Evolutionary conservation across 768 basidiomycete genomes (phyloP).

Genomic region (Hygrocybe punicea): DNA sequence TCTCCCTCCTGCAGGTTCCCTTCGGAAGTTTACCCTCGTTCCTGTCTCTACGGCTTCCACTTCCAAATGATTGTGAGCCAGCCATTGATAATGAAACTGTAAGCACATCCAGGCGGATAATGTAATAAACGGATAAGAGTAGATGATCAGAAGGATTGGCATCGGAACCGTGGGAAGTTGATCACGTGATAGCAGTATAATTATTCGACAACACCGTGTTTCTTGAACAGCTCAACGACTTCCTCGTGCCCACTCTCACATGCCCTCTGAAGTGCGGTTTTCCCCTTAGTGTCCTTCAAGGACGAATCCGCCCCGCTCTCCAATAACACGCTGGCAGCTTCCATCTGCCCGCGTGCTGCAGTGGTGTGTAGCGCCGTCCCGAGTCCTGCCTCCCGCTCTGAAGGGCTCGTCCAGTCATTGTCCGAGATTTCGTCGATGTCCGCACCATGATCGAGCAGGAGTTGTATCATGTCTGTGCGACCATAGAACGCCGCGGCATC

Average conservation of each 20-base stretch:
- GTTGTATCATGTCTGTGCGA: slow-evolving; percentile 9
- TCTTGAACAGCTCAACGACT: background rate
- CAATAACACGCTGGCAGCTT: slow-evolving; percentile 3
- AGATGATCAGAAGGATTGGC: too few relatives aligned
- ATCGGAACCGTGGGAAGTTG: too few relatives aligned
- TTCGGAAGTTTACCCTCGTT: too few relatives aligned
- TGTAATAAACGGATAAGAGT: too few relatives aligned
- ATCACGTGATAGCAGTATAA: too few relatives aligned
- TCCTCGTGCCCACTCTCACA: background rate
- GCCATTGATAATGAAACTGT: too few relatives aligned
- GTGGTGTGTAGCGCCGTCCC: slow-evolving; percentile 18
- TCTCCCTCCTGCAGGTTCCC: too few relatives aligned
- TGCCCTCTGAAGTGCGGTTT: background rate
- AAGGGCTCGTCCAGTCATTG: slow-evolving; percentile 7
- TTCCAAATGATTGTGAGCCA: too few relatives aligned
- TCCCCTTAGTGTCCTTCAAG: background rate
- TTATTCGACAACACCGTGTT: background rate
- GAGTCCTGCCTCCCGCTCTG: slow-evolving; percentile 13
- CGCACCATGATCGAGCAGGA: slow-evolving; percentile 14
- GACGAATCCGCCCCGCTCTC: background rate
- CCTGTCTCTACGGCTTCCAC: too few relatives aligned
- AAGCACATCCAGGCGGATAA: too few relatives aligned
- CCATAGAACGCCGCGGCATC: slow-evolving; percentile 17
- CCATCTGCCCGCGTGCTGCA: slow-evolving; percentile 9
- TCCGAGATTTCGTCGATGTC: slow-evolving; percentile 15